A percentile compares a stretch with the other conserved stretches of the same genome.
Conservation (phyloP, 768 basidiomycete genomes). For the Pulveroboletus sp. region DNA sequence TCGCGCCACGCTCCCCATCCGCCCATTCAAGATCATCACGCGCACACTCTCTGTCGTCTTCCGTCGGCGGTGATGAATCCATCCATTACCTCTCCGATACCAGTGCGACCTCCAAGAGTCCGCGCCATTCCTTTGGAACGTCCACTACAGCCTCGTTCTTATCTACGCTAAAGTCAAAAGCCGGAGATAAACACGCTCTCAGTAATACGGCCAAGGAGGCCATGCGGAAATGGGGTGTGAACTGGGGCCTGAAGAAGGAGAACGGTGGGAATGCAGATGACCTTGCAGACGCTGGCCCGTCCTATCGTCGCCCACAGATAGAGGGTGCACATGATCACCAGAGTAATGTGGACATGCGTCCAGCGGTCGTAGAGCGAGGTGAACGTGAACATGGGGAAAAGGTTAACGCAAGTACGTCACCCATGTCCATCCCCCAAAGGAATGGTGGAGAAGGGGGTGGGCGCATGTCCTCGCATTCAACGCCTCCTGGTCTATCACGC, state of each 20-base stretch:
- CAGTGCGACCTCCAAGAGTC: slow-evolving; percentile 26
- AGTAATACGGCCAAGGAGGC: slow-evolving; percentile 84
- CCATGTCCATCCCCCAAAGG: slow-evolving; percentile 34
- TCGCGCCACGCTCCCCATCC: slow-evolving; percentile 42
- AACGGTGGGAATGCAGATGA: slow-evolving; percentile 38
- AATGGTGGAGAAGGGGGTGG: slow-evolving; percentile 23
- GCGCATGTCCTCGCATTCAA: slow-evolving; percentile 22
- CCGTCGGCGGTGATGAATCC: slow-evolving; percentile 25
- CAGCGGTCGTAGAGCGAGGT: slow-evolving; percentile 68
- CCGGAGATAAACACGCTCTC: slow-evolving; percentile 80
- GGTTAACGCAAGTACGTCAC: slow-evolving; percentile 23
- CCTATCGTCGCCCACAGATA: slow-evolving; percentile 34
- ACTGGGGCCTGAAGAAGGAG: slow-evolving; percentile 70
- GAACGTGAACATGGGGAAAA: slow-evolving; percentile 39
- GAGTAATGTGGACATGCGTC: slow-evolving; percentile 72
- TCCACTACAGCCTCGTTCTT: slow-evolving; percentile 60
- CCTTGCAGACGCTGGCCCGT: slow-evolving; percentile 39
- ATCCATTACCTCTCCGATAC: slow-evolving; percentile 35
- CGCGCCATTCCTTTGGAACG: slow-evolving; percentile 42
- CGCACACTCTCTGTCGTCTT: slow-evolving; percentile 35
- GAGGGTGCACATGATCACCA: slow-evolving; percentile 45
- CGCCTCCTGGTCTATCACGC: slow-evolving; percentile 33
- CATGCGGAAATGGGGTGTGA: slow-evolving; percentile 90
- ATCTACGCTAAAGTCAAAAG: slow-evolving; percentile 73
- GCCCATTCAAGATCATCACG: slow-evolving; percentile 39